A percentile compares a stretch with the other conserved stretches of the same genome.
Conservation (phyloP, 2,329 filamentous ascomycete species). For the Apiospora sp. region DNA sequence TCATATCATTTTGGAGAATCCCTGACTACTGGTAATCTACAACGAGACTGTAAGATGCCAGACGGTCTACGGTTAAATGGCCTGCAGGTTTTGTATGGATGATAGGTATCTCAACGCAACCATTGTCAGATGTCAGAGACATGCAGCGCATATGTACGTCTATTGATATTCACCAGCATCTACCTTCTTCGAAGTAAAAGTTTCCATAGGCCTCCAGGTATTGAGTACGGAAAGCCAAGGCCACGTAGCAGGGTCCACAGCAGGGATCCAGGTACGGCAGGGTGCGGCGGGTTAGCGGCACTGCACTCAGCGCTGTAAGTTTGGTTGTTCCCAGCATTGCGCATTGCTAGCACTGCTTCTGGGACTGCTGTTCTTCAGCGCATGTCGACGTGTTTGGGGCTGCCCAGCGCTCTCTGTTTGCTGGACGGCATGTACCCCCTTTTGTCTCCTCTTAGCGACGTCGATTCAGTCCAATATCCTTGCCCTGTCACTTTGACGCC, state of each 20-base stretch:
- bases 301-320: constrained; percentile 2
- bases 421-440: background rate
- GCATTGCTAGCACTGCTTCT: background rate
- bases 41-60: background rate
- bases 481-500: constrained; percentile 1
- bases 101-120: no score
- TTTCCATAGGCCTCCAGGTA: background rate
- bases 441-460: background rate
- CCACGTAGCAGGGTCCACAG: constrained; percentile 16
- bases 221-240: constrained; percentile 4
- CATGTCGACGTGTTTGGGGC: background rate
- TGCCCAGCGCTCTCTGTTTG: background rate
- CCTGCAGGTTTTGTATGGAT: background rate
- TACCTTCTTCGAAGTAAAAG: background rate
- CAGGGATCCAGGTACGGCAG: background rate
- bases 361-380: background rate
- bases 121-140: background rate
- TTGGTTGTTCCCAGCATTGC: constrained; percentile 15
- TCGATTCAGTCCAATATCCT: background rate
- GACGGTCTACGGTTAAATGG: background rate
- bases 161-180: background rate
- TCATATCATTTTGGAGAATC: background rate
- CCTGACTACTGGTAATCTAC: background rate
- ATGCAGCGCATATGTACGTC: background rate
- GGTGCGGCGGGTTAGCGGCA: background rate